These are phyloP conservation scores for Pseudozyma tsukubaensis DNA, from an alignment of 1,284 basidiomycete genomes.

Conservation along the genomic window DNA sequence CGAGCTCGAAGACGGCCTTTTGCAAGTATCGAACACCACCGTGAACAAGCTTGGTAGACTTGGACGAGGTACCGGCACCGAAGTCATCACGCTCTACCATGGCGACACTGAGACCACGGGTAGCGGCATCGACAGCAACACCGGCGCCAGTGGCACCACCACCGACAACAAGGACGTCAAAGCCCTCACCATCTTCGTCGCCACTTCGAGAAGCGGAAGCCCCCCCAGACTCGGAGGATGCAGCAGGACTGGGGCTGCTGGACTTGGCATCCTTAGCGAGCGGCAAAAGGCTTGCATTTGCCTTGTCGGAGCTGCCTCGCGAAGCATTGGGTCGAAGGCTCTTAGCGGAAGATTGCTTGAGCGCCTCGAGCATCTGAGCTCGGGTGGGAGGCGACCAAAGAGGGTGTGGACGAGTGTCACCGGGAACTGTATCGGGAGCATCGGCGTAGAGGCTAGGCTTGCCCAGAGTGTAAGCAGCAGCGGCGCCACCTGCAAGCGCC, in stretches of 20 bases:
- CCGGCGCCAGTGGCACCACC: slow-evolving; percentile 93
- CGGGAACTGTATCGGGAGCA: slow-evolving; percentile 48
- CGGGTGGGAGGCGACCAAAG: slow-evolving; percentile 67
- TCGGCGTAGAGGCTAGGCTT: slow-evolving; percentile 35
- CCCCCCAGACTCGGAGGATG: slow-evolving; percentile 41
- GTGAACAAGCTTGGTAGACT: slow-evolving; percentile 97
- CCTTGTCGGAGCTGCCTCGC: slow-evolving; percentile 38
- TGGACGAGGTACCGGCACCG: slow-evolving; percentile 88
- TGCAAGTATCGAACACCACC: slow-evolving; percentile 97
- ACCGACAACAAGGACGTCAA: slow-evolving; percentile 85
- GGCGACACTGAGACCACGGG: slow-evolving; percentile 89
- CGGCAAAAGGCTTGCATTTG: slow-evolving; percentile 51
- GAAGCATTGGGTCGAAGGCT: slow-evolving; percentile 58
- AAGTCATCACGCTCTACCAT: slow-evolving; percentile 95
- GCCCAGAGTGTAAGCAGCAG: slow-evolving; percentile 33
- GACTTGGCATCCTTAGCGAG: slow-evolving; percentile 49
- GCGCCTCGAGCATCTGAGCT: slow-evolving; percentile 67
- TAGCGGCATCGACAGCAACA: slow-evolving; percentile 92
- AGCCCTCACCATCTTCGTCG: slow-evolving; percentile 60
- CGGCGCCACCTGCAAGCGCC: slow-evolving; percentile 40
- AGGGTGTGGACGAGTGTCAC: slow-evolving; percentile 60
- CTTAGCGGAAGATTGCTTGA: slow-evolving; percentile 59
- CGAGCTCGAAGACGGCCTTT: slow-evolving; percentile 94
- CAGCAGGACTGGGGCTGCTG: slow-evolving; percentile 61
- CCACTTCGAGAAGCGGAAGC: slow-evolving; percentile 31